A percentile compares a stretch with the other conserved stretches of the same genome.
phyloP scores from a whole-genome alignment of 768 basidiomycete species.

The Hygrophorus pudorinus region DNA sequence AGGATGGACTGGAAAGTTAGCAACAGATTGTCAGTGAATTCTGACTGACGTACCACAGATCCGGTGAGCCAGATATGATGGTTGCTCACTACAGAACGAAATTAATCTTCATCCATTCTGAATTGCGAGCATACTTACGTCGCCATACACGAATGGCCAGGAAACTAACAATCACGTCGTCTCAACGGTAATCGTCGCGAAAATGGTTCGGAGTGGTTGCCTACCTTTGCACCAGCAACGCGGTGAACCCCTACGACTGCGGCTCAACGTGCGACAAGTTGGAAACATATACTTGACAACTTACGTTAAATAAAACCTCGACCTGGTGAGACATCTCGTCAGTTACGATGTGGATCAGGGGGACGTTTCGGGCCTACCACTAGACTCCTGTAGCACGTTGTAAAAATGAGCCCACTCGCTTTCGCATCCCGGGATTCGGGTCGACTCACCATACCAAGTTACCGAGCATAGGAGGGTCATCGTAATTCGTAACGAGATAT shows the following conservation, averaged over 20 bases:
- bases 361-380: constrained; percentile 19
- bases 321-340: constrained; percentile 18
- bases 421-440: background rate
- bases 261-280: background rate
- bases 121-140: constrained; percentile 19
- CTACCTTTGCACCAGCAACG: constrained; percentile 41
- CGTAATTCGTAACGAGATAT: constrained; percentile 35
- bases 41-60: constrained; percentile 19
- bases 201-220: constrained; percentile 5
- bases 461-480: constrained; percentile 3
- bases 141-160: constrained; percentile 39
- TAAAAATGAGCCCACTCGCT: background rate
- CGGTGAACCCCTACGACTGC: constrained; percentile 34
- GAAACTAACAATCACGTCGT: constrained; percentile 26
- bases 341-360: background rate
- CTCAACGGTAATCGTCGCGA: too few species aligned
- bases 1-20: constrained; percentile 9
- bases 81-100: constrained; percentile 27
- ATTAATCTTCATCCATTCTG: background rate
- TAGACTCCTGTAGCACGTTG: constrained; percentile 23
- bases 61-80: constrained; percentile 17
- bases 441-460: constrained; percentile 6
- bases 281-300: constrained; percentile 7
- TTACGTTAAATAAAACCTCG: constrained; percentile 36
- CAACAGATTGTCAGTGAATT: constrained; percentile 17